Evolutionary conservation across 1,139 yeast genomes (phyloP).

Genomic region (Saccharomycopsis hybrid): DNA sequence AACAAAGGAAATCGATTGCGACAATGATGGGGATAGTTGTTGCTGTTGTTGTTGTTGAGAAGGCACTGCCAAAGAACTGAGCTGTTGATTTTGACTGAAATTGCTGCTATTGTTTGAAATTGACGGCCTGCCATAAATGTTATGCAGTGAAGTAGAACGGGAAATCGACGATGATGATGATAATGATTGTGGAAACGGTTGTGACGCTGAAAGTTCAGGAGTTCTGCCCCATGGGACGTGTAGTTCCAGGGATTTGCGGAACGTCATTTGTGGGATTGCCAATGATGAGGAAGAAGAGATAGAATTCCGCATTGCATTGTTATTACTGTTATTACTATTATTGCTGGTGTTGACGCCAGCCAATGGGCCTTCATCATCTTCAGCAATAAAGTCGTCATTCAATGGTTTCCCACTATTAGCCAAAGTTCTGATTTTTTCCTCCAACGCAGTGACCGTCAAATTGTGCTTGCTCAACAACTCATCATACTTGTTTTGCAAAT

Average conservation of each 20-base stretch:
- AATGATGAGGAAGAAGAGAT: neutral
- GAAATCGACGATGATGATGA: too few relatives aligned
- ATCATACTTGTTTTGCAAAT: constrained; percentile 15
- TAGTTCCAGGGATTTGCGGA: constrained; percentile 6
- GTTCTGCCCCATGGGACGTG: constrained; percentile 13
- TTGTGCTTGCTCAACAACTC: constrained; percentile 19
- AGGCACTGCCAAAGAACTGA: too few relatives aligned
- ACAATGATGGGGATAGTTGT: too few relatives aligned
- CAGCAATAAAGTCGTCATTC: neutral
- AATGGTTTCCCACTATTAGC: neutral
- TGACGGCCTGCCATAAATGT: too few relatives aligned
- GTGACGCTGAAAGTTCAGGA: neutral
- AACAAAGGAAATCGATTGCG: too few relatives aligned
- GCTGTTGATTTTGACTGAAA: too few relatives aligned
- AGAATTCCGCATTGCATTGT: neutral
- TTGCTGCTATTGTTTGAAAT: too few relatives aligned
- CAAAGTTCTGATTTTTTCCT: neutral
- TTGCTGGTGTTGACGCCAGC: neutral
- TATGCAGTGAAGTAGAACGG: too few relatives aligned
- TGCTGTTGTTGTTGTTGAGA: too few relatives aligned
- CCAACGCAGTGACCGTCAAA: neutral
- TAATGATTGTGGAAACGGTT: too few relatives aligned
- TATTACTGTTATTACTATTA: neutral
- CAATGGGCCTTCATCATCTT: neutral
- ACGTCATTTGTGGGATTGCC: neutral